Evolutionary conservation across 257 asterid genomes (phyloP).

Genomic region (Scutellaria baicalensis): DNA sequence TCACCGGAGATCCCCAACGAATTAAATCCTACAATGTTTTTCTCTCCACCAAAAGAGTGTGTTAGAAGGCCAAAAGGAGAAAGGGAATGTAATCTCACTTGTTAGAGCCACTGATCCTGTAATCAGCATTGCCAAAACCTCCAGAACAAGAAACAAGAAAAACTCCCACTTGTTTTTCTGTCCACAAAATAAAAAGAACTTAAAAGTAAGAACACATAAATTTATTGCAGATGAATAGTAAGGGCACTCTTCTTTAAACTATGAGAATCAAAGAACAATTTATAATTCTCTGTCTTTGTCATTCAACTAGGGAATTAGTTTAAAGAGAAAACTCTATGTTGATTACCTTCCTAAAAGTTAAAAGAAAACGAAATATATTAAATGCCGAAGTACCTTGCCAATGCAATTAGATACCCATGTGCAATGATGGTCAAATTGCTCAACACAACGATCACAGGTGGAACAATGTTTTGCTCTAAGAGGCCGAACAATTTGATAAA

Average conservation of each 20-base stretch:
- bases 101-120: too few relatives aligned
- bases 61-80: too few relatives aligned
- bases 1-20: too few relatives aligned
- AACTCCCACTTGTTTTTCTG: too few relatives aligned
- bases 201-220: not conserved
- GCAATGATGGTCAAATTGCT: constrained; percentile 98
- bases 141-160: too few relatives aligned
- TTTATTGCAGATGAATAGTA: not conserved
- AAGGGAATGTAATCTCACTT: too few relatives aligned
- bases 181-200: too few relatives aligned
- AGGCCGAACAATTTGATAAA: constrained; percentile 87
- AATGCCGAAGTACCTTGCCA: constrained; percentile 69
- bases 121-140: too few relatives aligned
- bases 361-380: not conserved
- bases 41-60: too few relatives aligned
- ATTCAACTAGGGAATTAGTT: not conserved
- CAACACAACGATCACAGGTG: constrained; percentile 98
- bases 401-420: constrained; percentile 99
- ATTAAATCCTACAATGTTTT: too few relatives aligned
- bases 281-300: too few relatives aligned
- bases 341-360: too few relatives aligned
- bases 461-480: constrained; percentile 99
- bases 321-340: not conserved
- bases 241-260: not conserved
- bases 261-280: constrained; percentile 1